Conservation (phyloP, 371 early-diverging fungal species). For the Mortierella sp. region DNA sequence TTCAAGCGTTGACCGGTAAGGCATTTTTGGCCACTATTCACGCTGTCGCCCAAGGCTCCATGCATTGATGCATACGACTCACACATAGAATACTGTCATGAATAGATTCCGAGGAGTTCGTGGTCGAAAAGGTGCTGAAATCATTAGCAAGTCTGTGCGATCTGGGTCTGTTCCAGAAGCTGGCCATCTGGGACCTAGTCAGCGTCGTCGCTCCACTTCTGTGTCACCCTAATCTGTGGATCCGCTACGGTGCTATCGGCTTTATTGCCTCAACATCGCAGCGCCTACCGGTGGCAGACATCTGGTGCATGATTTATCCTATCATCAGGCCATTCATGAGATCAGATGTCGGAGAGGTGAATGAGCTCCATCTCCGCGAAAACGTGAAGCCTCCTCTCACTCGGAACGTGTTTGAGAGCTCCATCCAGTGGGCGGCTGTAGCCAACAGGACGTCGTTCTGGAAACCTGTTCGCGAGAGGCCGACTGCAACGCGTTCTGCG, state of each 20-base stretch:
- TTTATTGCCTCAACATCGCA: slow-evolving; percentile 78
- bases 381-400: slow-evolving; percentile 78
- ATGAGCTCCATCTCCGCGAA: slow-evolving; percentile 67
- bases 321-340: slow-evolving; percentile 76
- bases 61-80: no score
- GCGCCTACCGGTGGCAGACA: slow-evolving; percentile 76
- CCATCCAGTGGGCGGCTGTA: slow-evolving; percentile 70
- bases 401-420: slow-evolving; percentile 69
- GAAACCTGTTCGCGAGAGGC: slow-evolving; percentile 62
- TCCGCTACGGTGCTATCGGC: slow-evolving; percentile 82
- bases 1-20: slow-evolving; percentile 87
- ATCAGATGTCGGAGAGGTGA: slow-evolving; percentile 75
- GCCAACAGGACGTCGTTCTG: slow-evolving; percentile 68
- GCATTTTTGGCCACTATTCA: no score
- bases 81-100: not conserved
- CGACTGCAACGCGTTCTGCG: slow-evolving; percentile 28
- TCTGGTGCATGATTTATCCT: slow-evolving; percentile 85
- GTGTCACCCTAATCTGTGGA: slow-evolving; percentile 88
- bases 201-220: slow-evolving; percentile 77
- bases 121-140: slow-evolving; percentile 88
- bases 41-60: no score
- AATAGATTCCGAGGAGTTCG: slow-evolving; percentile 88
- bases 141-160: slow-evolving; percentile 85
- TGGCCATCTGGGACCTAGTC: slow-evolving; percentile 80
- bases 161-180: slow-evolving; percentile 86